Base-by-base conservation (phyloP, 176 grass and related monocot genomes). In the Carex cristatella region DNA sequence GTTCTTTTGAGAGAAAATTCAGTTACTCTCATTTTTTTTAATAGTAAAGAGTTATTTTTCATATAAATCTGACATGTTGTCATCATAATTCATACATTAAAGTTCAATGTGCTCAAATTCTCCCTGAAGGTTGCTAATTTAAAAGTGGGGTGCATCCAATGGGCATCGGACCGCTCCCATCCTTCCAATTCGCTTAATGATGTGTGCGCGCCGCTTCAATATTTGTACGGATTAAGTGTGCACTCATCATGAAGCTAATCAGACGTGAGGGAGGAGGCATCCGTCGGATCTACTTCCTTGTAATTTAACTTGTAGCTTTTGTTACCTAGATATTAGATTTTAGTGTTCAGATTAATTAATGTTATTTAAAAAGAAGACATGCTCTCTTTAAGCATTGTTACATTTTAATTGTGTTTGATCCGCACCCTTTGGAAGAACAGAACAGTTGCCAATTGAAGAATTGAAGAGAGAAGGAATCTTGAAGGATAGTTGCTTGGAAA, bases 391-490 rank as follows among this genome's bases (percentile, higher is more conserved):
- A 58, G 49, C 51, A 58, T 64, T 49, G 42, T 82, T 28, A 5
- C 13, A 65, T 35, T 82, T 63, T 49, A 82, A 82, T 82, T 82
- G 35, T 65, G 57, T 58, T 65, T 40, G 79, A 82, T 82, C 59
- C 79, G n/a, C 58, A 19, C 33, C 18, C 58, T 81, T 81, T 46
- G 57, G 60, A 64, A 51, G 79, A 82, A 30, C 10, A 51, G 79
- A 82, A 48, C 18, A 42, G 18, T 82, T 82, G 79, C 19, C 60
- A 65, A 79, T 46, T 65, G 40, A 63, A 49, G 33, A 65, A 79
- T 46, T 65, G 40, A 63, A 49, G 33, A 13, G 58, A 79, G 31
- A 57, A 65, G 30, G 62, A 83, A 83, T 83, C 80, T 83, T 66
- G 11, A 56, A 48, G 40, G 74, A 40, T 66, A 68, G 30, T 67